Evolutionary conservation across 768 basidiomycete species (phyloP).

Genomic region (Agaricus bisporus): DNA sequence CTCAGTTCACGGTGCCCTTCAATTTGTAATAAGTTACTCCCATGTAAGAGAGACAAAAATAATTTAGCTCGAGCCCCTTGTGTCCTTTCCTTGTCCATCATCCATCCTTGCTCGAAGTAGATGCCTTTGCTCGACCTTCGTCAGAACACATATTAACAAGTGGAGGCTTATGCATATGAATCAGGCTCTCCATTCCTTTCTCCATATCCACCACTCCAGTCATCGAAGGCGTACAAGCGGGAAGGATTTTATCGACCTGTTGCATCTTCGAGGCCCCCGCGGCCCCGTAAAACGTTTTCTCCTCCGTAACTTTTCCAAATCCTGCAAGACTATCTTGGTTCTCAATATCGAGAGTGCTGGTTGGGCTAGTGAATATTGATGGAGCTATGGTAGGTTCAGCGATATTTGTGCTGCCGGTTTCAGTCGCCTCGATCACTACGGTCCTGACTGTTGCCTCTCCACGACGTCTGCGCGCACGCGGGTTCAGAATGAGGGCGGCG

Average conservation of each 20-base stretch:
- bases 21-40: no score
- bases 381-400: not conserved
- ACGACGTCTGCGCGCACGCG: slow-evolving; percentile 37
- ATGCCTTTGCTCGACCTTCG: no score
- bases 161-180: no score
- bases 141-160: no score
- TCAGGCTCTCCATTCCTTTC: no score
- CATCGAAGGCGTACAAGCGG: no score
- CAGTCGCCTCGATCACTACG: not conserved
- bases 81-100: no score
- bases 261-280: not conserved
- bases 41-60: no score
- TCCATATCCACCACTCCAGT: no score
- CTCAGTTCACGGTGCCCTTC: no score
- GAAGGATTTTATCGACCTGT: not conserved
- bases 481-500: slow-evolving; percentile 61
- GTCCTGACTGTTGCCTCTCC: slow-evolving; percentile 2
- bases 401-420: not conserved
- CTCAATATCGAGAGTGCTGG: not conserved
- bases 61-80: no score
- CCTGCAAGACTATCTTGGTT: not conserved
- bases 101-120: no score
- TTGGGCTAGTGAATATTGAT: not conserved
- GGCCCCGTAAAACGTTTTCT: not conserved
- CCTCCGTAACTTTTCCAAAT: not conserved